Base-by-base conservation (phyloP, 2,329 filamentous ascomycete genomes). In the Bipolaris cookei region DNA sequence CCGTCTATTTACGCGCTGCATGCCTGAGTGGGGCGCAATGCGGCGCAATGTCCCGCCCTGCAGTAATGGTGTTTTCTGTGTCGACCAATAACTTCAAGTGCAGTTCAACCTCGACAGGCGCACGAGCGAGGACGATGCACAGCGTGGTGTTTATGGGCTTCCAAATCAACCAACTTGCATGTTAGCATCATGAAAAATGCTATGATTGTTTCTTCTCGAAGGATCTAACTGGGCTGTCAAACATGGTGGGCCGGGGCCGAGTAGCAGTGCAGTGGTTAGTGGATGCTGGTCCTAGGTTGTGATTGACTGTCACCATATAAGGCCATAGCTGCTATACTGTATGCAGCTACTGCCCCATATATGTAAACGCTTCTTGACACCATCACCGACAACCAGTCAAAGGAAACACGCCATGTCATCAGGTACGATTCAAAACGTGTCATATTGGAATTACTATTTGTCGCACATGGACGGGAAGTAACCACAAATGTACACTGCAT, bases 381-480 rank as follows among this genome's bases (percentile, higher is more conserved):
- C 16, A n/a, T 50, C 54, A 41, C 53, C 43, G 39, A 28, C 25
- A 32, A 51, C 58, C 43, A 52, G 58, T 59, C 42, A 61, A 35
- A 32, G 30, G 41, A 21, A 56, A 42, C 18, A 54, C 54, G 54
- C 54, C 60, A 61, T 51, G 38, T 34, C 14, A 11, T 52, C 58
- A 51, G 50, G 34, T 23, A 59, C 53, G 43, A 14, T 47, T 13
- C 44, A 23, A 32, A 46, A 16, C 25, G 30, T 14, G 10, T 2
- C 3, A 25, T 5, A 8, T 23, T 14, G 34, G 10, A 30, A 30
- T 32, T 59, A 32, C 18, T 14, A 44, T 42, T 28, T 47, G 50
- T 39, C 42, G 37, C 18, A 23, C 25, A 4, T 13, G 28, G 21
- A 21, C 14, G 23, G 45, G 16, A 35, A 18, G 32, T 21, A 20